Conservation (phyloP, 352 stramenopile species). For the Phytophthora parvispora region DNA sequence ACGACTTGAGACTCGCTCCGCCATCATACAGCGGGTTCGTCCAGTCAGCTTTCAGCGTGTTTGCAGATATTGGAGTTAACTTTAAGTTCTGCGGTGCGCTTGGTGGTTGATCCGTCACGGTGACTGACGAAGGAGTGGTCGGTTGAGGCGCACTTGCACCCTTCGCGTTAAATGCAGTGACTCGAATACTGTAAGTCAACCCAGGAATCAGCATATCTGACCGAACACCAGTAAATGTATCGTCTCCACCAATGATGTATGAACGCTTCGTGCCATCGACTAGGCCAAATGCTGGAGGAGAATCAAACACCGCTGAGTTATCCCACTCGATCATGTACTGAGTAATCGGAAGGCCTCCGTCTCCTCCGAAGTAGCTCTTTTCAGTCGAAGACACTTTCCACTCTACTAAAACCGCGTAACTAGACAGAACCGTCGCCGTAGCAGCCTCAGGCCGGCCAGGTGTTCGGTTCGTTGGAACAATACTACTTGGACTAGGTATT, state of each 20-base stretch:
- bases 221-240: slow-evolving; percentile 93
- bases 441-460: slow-evolving; percentile 79
- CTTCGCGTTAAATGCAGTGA: slow-evolving; percentile 84
- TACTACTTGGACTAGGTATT: slow-evolving; percentile 53
- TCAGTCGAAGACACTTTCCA: slow-evolving; percentile 90
- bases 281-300: slow-evolving; percentile 79
- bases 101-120: background rate
- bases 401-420: slow-evolving; percentile 91
- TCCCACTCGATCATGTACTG: slow-evolving; percentile 98
- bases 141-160: slow-evolving; percentile 48
- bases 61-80: background rate
- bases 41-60: slow-evolving; percentile 85
- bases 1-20: slow-evolving; percentile 83
- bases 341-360: slow-evolving; percentile 93
- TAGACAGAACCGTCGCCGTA: slow-evolving; percentile 82
- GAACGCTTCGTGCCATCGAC: slow-evolving; percentile 51
- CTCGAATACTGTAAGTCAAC: slow-evolving; percentile 77
- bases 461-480: slow-evolving; percentile 67
- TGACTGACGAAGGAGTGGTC: background rate
- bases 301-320: slow-evolving; percentile 88
- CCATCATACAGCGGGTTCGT: slow-evolving; percentile 93
- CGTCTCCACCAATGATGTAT: slow-evolving; percentile 94
- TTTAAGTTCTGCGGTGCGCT: background rate
- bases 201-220: slow-evolving; percentile 83
- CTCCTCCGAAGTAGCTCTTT: slow-evolving; percentile 90